These are phyloP conservation scores for Apiospora marii DNA, from an alignment of 2,329 filamentous ascomycete genomes.

Conservation along the genomic window DNA sequence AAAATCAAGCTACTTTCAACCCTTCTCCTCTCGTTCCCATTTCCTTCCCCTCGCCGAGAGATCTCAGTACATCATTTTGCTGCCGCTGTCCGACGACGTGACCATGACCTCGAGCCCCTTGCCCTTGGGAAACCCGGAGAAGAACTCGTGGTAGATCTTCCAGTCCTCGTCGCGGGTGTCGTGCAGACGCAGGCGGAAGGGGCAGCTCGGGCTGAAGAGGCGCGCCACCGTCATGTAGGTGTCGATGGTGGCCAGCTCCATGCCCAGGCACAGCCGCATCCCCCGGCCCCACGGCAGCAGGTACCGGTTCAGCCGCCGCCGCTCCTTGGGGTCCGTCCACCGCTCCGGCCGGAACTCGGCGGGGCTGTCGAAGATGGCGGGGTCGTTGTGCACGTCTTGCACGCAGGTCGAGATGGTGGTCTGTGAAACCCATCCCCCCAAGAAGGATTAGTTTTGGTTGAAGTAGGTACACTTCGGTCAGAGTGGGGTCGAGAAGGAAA, in stretches of 20 bases:
- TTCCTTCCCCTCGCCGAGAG: background rate
- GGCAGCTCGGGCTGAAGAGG: slow-evolving; percentile 33
- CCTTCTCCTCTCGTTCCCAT: background rate
- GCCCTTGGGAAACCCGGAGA: slow-evolving; percentile 34
- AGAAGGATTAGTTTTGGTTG: background rate
- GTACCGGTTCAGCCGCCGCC: slow-evolving; percentile 31
- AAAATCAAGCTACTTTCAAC: background rate
- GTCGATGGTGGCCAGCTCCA: slow-evolving; percentile 37
- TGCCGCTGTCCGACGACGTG: background rate
- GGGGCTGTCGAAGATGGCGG: slow-evolving; percentile 31
- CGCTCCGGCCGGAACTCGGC: slow-evolving; percentile 33
- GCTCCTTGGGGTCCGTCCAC: slow-evolving; percentile 32
- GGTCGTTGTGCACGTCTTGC: slow-evolving; percentile 35
- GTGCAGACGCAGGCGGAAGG: slow-evolving; percentile 31
- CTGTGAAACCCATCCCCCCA: slow-evolving; percentile 22
- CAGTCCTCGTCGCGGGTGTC: slow-evolving; percentile 35
- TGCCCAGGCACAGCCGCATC: slow-evolving; percentile 33
- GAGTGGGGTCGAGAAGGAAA: no score
- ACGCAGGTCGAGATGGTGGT: slow-evolving; percentile 35
- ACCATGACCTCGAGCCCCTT: slow-evolving; percentile 34
- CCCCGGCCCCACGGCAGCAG: slow-evolving; percentile 37
- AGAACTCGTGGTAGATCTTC: slow-evolving; percentile 36
- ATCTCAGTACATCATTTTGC: background rate
- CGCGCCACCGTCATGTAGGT: slow-evolving; percentile 35
- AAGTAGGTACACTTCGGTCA: no score